These are phyloP conservation scores for Pichia eremophila DNA, from an alignment of 805 yeast species.

Conservation along the genomic window DNA sequence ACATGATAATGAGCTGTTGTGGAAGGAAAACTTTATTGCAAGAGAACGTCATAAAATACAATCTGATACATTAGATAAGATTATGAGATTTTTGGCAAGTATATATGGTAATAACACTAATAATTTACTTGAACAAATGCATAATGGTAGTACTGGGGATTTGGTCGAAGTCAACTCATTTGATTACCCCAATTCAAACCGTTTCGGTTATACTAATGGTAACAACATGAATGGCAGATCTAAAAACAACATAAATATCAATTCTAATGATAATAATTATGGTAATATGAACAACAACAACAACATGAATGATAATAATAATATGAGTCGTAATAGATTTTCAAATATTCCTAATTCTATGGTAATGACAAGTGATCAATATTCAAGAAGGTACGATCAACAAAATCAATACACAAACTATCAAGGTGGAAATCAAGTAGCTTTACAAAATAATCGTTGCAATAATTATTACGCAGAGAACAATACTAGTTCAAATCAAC, in stretches of 20 bases:
- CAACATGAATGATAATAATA: background rate
- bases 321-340: no score
- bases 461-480: background rate
- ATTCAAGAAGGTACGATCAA: background rate
- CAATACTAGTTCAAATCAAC: background rate
- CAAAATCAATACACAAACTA: background rate
- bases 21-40: constrained; percentile 81
- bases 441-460: background rate
- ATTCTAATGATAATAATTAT: background rate
- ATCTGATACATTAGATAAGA: constrained; percentile 79
- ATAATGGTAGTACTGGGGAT: constrained; percentile 11
- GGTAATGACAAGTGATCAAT: background rate
- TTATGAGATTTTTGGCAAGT: constrained; percentile 77
- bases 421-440: background rate
- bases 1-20: constrained; percentile 78
- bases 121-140: constrained; percentile 22
- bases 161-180: constrained; percentile 13
- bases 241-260: background rate
- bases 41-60: constrained; percentile 82
- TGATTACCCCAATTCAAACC: constrained; percentile 2
- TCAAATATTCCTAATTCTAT: background rate
- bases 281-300: background rate
- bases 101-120: constrained; percentile 61
- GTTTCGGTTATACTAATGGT: constrained; percentile 1
- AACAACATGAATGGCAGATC: background rate